Percentiles rank a stretch among this genome's conserved stretches.
Conservation (phyloP, 495 filamentous ascomycete genomes). For the Niebla homalea region DNA sequence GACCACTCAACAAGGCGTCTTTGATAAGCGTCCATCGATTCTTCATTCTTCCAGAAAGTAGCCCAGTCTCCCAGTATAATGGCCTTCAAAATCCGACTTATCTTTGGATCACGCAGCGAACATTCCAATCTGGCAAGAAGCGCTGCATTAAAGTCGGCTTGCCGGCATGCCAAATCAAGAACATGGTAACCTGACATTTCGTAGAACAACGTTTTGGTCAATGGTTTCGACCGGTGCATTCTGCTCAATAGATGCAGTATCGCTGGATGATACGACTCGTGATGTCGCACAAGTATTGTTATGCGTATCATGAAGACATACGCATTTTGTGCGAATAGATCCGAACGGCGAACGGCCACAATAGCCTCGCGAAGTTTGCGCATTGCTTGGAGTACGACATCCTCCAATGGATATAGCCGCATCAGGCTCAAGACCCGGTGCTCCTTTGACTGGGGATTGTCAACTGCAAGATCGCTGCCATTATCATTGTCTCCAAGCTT, state of each 20-base stretch:
- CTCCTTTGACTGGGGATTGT: conserved; percentile 6
- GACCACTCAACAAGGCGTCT: conserved; percentile 68
- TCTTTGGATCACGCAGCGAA: conserved; percentile 42
- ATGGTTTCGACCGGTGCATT: conserved; percentile 50
- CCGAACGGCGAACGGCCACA: conserved; percentile 53
- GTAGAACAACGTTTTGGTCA: conserved; percentile 53
- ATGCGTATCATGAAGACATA: conserved; percentile 40
- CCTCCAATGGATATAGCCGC: conserved; percentile 20
- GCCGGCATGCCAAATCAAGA: conserved; percentile 77
- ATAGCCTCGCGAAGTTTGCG: conserved; percentile 86
- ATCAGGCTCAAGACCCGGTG: not conserved
- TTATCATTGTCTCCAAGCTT: conserved; percentile 19
- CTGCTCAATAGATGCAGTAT: conserved; percentile 60
- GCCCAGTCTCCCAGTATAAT: conserved; percentile 73
- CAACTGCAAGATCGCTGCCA: conserved; percentile 16
- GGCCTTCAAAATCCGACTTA: conserved; percentile 54
- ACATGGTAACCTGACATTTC: conserved; percentile 72
- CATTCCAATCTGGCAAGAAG: conserved; percentile 45
- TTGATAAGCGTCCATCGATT: conserved; percentile 61
- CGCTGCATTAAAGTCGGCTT: conserved; percentile 60
- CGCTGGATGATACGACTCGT: conserved; percentile 82
- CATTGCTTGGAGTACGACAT: conserved; percentile 55
- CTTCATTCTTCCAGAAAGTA: conserved; percentile 57
- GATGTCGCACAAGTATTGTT: conserved; percentile 62
- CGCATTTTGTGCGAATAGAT: conserved; percentile 33